Percentiles rank a stretch among this genome's conserved stretches.
phyloP scores from a whole-genome alignment of 768 basidiomycete genomes.

The Phlebiopsis gigantea region DNA sequence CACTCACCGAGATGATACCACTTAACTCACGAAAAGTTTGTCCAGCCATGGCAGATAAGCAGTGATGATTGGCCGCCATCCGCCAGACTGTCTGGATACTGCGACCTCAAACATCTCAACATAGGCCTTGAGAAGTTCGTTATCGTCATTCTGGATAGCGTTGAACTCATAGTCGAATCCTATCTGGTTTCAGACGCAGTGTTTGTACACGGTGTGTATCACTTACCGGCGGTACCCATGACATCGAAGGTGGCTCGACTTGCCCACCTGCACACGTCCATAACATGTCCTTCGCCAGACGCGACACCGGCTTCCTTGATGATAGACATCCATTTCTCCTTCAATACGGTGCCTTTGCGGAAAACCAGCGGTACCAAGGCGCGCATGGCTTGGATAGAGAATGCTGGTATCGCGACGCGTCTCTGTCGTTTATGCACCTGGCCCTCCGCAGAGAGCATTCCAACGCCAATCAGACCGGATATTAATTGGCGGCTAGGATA shows the following conservation, averaged over 20 bases:
- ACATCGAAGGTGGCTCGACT: conserved; percentile 86
- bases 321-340: conserved; percentile 54
- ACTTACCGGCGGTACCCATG: conserved; percentile 79
- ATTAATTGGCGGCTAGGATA: conserved; percentile 74
- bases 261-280: conserved; percentile 81
- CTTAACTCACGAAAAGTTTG: conserved; percentile 45
- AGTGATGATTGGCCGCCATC: conserved; percentile 40
- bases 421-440: conserved; percentile 75
- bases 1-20: background rate
- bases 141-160: conserved; percentile 73
- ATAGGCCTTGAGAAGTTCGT: conserved; percentile 74
- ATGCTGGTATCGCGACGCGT: conserved; percentile 70
- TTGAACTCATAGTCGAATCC: conserved; percentile 88
- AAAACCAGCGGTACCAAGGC: conserved; percentile 70
- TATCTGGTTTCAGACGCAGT: conserved; percentile 22
- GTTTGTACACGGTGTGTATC: background rate
- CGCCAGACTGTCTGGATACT: conserved; percentile 53
- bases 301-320: conserved; percentile 19
- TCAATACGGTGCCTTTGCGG: conserved; percentile 57
- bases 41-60: conserved; percentile 57
- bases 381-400: conserved; percentile 74
- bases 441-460: conserved; percentile 78
- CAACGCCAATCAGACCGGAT: conserved; percentile 73
- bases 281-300: conserved; percentile 24
- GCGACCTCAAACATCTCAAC: conserved; percentile 81